Evolutionary conservation across 148 eudicot species (phyloP), one percentile per base, ranked within the genome.

Genomic region (Agrostemma githago): DNA sequence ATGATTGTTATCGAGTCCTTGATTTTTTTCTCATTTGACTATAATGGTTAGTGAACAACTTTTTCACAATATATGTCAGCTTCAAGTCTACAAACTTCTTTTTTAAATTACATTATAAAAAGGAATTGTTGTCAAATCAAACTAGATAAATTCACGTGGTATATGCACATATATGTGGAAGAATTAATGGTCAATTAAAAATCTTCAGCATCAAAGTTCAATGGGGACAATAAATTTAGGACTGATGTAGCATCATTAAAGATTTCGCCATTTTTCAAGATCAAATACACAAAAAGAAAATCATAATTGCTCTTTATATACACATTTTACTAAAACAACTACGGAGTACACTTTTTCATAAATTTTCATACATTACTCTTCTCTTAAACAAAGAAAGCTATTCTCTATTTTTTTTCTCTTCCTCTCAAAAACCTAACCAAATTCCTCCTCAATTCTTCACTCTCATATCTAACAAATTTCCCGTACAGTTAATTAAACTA

Each of bases 1-100:
- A n/a, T 54, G 53, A 65, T 20, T 39, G 39, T 62, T 21, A 51
- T 57, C 34, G 41, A 26, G 72, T 75, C 70, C 68, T 54, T 62
- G n/a, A 48, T 48, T 8, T 48, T 10, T 48, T 48, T 48, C 54
- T 48, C 54, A 48, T 48, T 48, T 48, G 54, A 48, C 54, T 48
- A 1, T 11, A 48, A 4, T 4, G 54, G 15, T 48, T 2, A 48
- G 54, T 8, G 54, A 10, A 48, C 54, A 48, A 10, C 54, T 48
- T 48, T 48, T 15, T 48, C 56, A 51, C 56, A 51, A 4, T 51
- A 51, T 11, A 11, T 51, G 56, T 11, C 9, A 4, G 15, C 56
- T 51, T 3, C 56, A 51, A 51, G 34, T 26, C 34, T 26, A 26
- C 34, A 26, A 26, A 26, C 34, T 26, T 15, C 56, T 51, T 51